Percentiles rank a stretch among this genome's conserved stretches.
phyloP scores from a whole-genome alignment of 306 rosid species.

The Ormosia emarginata region DNA sequence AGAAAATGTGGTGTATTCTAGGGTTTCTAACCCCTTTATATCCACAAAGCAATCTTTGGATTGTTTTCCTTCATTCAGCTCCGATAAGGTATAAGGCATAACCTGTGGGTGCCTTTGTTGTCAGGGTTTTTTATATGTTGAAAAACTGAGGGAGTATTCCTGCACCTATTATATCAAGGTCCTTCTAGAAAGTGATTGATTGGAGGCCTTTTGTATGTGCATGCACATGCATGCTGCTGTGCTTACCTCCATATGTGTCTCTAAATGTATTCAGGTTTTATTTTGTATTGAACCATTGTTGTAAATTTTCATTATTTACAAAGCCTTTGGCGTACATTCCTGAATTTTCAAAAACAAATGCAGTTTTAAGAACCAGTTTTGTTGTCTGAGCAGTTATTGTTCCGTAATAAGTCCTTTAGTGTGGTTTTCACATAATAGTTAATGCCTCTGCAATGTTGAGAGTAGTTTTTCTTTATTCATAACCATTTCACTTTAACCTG shows the following conservation, averaged over 20 bases:
- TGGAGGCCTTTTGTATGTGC: neutral
- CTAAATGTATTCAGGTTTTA: conserved; percentile 17
- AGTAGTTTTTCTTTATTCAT: neutral
- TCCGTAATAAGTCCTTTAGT: neutral
- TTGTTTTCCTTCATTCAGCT: conserved; percentile 34
- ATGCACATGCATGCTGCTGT: conserved; percentile 2
- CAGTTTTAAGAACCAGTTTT: conserved; percentile 9
- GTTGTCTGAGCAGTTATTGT: neutral
- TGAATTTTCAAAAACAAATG: neutral
- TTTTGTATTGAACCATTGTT: conserved; percentile 24
- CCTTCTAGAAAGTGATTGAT: conserved; percentile 17
- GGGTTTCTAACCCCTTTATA: conserved; percentile 29
- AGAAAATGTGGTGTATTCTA: conserved; percentile 30
- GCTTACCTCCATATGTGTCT: neutral
- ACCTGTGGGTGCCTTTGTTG: conserved; percentile 23
- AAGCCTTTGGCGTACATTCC: conserved; percentile 1
- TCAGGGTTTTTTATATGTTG: conserved; percentile 21
- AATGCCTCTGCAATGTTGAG: neutral
- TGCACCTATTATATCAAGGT: conserved; percentile 8
- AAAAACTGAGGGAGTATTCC: neutral
- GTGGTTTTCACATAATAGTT: neutral
- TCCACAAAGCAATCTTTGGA: conserved; percentile 40
- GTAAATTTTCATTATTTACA: conserved; percentile 24
- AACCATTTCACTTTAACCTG: conserved; percentile 1
- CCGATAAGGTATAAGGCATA: conserved; percentile 51